Percentiles rank a stretch among this genome's conserved stretches.
phyloP scores from a whole-genome alignment of 1,284 basidiomycete species.

The Ustilago crameri region DNA sequence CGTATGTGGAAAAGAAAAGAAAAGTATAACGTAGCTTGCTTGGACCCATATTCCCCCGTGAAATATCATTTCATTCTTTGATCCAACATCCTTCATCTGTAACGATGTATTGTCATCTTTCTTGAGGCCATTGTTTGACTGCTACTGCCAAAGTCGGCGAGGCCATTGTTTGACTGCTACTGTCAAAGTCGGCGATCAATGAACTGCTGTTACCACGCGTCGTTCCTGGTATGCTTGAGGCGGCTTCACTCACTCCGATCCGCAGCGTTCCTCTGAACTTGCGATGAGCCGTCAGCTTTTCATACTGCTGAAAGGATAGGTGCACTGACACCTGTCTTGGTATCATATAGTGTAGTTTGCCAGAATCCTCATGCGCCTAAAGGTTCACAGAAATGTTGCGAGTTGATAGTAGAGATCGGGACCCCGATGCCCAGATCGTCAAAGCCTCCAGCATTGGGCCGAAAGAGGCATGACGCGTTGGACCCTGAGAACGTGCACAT shows the following conservation, averaged over 20 bases:
- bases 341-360: background rate
- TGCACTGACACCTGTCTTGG: too few species aligned
- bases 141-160: too few species aligned
- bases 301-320: too few species aligned
- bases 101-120: too few species aligned
- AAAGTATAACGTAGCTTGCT: constrained; percentile 1
- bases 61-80: constrained; percentile 16
- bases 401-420: background rate
- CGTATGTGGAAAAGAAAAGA: background rate
- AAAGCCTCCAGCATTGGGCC: background rate
- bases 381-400: background rate
- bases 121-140: background rate
- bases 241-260: too few species aligned
- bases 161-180: too few species aligned
- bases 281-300: too few species aligned
- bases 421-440: background rate
- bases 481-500: constrained; percentile 39
- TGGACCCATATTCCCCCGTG: constrained; percentile 29
- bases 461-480: constrained; percentile 21
- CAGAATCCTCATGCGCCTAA: too few species aligned
- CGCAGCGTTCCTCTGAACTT: too few species aligned
- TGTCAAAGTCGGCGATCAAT: too few species aligned
- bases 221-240: too few species aligned
- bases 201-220: too few species aligned
- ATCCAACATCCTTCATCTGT: background rate